These are phyloP conservation scores for Aspergillus niger DNA, from an alignment of 2,329 filamentous ascomycete genomes.

Conservation along the genomic window DNA sequence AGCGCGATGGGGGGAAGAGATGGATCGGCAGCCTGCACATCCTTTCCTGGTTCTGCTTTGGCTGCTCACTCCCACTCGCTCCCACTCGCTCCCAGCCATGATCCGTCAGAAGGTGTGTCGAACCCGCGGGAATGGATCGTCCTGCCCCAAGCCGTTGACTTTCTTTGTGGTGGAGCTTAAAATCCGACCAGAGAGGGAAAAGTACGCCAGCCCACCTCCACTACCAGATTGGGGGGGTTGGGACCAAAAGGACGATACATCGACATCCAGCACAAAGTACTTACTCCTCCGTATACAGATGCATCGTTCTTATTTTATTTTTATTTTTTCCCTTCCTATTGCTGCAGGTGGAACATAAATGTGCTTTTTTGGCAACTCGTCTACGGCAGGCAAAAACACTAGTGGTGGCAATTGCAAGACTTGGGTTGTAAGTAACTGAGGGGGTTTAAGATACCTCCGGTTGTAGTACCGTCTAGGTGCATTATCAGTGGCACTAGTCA, in stretches of 20 bases:
- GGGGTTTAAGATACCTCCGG: background rate
- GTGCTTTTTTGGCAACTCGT: background rate
- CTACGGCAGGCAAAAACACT: background rate
- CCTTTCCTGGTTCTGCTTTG: constrained; percentile 29
- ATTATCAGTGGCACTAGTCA: constrained; percentile 3
- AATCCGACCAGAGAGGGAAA: constrained; percentile 6
- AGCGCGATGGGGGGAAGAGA: constrained; percentile 6
- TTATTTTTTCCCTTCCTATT: background rate
- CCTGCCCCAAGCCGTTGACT: constrained; percentile 24
- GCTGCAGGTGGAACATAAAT: background rate
- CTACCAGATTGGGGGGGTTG: background rate
- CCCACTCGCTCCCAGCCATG: constrained; percentile 14
- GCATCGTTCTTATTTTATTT: background rate
- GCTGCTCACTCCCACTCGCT: constrained; percentile 13
- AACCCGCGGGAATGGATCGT: constrained; percentile 34
- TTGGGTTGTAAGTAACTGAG: background rate
- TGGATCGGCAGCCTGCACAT: constrained; percentile 31
- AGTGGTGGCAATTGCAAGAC: background rate
- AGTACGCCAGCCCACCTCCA: constrained; percentile 4
- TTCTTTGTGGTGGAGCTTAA: constrained; percentile 11
- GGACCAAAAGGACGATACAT: background rate
- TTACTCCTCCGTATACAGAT: background rate
- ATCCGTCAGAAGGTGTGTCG: constrained; percentile 28
- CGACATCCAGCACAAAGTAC: background rate
- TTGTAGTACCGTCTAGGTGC: background rate